Percentiles rank a stretch among this genome's conserved stretches.
Conservation (phyloP, 768 basidiomycete genomes). For the Mycena epipterygia region DNA sequence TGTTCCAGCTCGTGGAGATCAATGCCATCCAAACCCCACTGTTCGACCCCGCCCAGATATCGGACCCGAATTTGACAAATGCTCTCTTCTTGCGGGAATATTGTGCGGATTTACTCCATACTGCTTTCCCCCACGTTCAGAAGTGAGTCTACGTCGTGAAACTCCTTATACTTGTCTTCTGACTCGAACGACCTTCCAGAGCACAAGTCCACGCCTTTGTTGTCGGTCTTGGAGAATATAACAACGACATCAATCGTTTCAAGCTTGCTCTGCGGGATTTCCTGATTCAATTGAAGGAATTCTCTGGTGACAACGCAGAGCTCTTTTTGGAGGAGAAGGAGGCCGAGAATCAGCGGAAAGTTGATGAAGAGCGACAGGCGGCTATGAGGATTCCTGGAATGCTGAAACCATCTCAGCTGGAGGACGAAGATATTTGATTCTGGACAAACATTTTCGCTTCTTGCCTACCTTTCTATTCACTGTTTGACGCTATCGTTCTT, state of each 20-base stretch:
- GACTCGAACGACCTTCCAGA: conserved; percentile 51
- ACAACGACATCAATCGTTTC: conserved; percentile 90
- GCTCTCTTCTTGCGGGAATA: conserved; percentile 86
- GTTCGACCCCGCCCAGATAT: conserved; percentile 81
- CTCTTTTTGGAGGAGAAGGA: conserved; percentile 96
- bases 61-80: conserved; percentile 83
- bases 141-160: conserved; percentile 65
- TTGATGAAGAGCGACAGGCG: conserved; percentile 86
- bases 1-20: conserved; percentile 93
- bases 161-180: conserved; percentile 4
- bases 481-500: conserved; percentile 43
- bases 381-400: conserved; percentile 98
- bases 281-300: conserved; percentile 97
- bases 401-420: conserved; percentile 95
- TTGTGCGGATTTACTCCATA: conserved; percentile 86
- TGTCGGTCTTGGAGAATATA: conserved; percentile 74
- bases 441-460: conserved; percentile 41
- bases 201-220: conserved; percentile 82
- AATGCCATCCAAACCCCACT: conserved; percentile 86
- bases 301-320: conserved; percentile 94
- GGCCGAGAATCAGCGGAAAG: conserved; percentile 81
- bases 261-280: conserved; percentile 96
- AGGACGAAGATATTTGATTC: conserved; percentile 87
- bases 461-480: conserved; percentile 45
- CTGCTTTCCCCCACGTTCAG: conserved; percentile 94